Base-by-base conservation (phyloP, 2,329 filamentous ascomycete species). In the Colletotrichum sp. region DNA sequence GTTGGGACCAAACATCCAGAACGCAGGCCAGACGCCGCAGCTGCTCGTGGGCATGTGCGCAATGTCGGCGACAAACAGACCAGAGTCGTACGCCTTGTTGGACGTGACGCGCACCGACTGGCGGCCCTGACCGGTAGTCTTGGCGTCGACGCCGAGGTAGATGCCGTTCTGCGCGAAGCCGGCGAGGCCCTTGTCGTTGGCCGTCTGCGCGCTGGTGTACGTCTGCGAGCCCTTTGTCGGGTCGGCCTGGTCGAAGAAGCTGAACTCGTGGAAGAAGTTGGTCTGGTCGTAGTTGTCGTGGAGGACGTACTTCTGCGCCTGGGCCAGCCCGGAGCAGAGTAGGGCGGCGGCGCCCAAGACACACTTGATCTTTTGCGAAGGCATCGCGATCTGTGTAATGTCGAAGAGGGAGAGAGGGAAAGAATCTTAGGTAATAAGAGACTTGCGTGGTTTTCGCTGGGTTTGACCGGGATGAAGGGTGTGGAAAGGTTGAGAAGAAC, bases 1-100 rank as follows among this genome's bases (percentile, higher is more conserved):
- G 81, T 90, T 84, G n/a, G 89, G 87, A 18, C 94, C 94, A 39
- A 95, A 89, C 68, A 87, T 88, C 90, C 90, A 94, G 83, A 93
- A 94, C 16, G 94, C 94, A 2, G 94, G 94, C 95, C 95, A 96
- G 16, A 92, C 90, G 39, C 94, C 94, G 81, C 94, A 96, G 76
- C 88, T 86, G 57, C 91, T 91, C 24, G 89, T 89, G n/a, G 95
- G 95, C 92, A 96, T 95, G 83, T 96, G 94, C 12, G 87, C 88
- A 74, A 96, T 90, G 81, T 96, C 95, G 71, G 93, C 88, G 60
- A 96, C 88, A 82, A 96, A 91, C 70, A 96, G 90, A 15, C 93
- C 94, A 77, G 91, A 89, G 55, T 89, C 92, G 85, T 94, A 96
- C 21, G 89, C 84, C 78, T 92, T 90, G 77, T 90, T 92, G 80